Evolutionary conservation across 352 stramenopile genomes (phyloP), one percentile per base, ranked within the genome.

Genomic region (Pythium graminicola): DNA sequence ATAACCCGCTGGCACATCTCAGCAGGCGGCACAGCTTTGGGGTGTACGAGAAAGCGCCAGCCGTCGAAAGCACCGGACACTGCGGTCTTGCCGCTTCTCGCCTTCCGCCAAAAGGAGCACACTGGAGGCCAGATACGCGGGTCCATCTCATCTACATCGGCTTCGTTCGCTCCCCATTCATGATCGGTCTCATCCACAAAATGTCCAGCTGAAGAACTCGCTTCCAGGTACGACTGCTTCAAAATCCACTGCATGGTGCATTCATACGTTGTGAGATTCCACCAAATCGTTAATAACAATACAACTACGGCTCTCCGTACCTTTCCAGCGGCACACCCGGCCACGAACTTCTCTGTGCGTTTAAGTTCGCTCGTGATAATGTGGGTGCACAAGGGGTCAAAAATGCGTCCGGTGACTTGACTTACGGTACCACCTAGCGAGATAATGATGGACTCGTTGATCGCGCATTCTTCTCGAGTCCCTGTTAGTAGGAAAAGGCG

Each of bases 191-290:
- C 84, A 42, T 86, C 71, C 4, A 94, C 67, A 68, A 94, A 94
- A 10, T 60, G 54, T n/a, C 73, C 75, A 0, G 76, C 73, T 23
- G 50, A 48, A n/a, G 78, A 75, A 49, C 81, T 73, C 22, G 74
- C 74, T 16, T 85, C 69, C 19, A 94, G 44, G 46, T 84, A 94
- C n/a, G 81, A 88, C 31, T 81, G 81, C 52, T 86, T 88, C 9
- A 94, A 50, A 57, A 94, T 90, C 84, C 84, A 94, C 80, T 93
- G 49, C 22, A n/a, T n/a, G n/a, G n/a, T n/a, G n/a, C n/a, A n/a
- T n/a, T n/a, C n/a, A n/a, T n/a, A n/a, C n/a, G n/a, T n/a, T n/a
- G 7, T 27, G 24, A 39, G n/a, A 42, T 24, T 16, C 36, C 11
- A 19, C 8, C 16, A 8, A 19, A 44, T 26, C 38, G 16, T 9